Evolutionary conservation across 2,329 filamentous ascomycete species (phyloP), one percentile per base, ranked within the genome.

Genomic region (Cordyceps cateniannulata): DNA sequence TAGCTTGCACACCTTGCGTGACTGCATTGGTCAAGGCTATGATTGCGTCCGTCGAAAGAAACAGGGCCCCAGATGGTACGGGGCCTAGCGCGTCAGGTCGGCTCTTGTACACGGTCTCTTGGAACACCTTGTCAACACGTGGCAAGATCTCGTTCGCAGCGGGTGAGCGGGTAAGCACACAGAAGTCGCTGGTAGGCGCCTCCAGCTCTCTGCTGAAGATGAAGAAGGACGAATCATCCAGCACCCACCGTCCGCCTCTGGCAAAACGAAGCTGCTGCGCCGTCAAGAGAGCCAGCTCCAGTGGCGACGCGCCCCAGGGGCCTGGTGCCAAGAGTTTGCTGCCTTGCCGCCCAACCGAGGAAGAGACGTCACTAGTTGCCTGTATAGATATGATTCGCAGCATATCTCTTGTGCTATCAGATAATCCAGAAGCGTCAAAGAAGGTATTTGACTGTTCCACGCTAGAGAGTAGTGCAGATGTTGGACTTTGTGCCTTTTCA

Each of bases 231-330:
- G 22, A 16, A 14, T 48, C 50, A 7, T 54, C 50, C 40, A 54
- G 2, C 9, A 60, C 25, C 49, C 49, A 60, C 1, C 58, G 49
- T 16, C 58, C 58, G 6, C 40, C 40, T n/a, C 24, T 10, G 3
- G 22, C 32, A 2, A 60, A 60, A 18, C 35, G 42, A 27, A 60
- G 22, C 32, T 60, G 58, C 22, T 60, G 49, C 4, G 42, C 50
- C 18, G 49, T 53, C 32, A 60, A 25, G 3, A 54, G 16, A n/a
- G 49, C 22, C 42, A 60, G 44, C 29, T 49, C 40, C 5, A 60
- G 58, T 18, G 58, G 58, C 16, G 58, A 60, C 2, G 50, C 42
- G 22, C 58, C 58, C 50, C 49, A 60, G 9, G 50, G 49, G 4
- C 58, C 58, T 9, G 58, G 50, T 1, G 58, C 49, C 12, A 48